Base-by-base conservation (phyloP, 306 rosid species). In the Citrullus colocynthis region DNA sequence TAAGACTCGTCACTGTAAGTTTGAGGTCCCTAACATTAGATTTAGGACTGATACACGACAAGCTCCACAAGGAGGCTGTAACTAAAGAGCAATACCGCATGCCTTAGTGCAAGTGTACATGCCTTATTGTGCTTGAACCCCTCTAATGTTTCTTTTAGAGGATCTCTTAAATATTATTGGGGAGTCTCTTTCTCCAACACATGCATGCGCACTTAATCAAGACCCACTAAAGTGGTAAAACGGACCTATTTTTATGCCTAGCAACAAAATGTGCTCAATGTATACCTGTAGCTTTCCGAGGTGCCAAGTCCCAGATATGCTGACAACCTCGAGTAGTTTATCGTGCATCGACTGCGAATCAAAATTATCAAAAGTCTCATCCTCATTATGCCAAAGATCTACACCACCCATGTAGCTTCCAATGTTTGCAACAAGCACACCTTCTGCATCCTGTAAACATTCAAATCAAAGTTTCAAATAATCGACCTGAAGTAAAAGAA, bases 381-480 rank as follows among this genome's bases (percentile, higher is more conserved):
- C 98, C 83, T 96, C 99, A 79, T 96, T 96, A 85, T 92, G 96
- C 99, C 99, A 96, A 85, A 96, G 86, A 86, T 96, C 99, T 78
- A 96, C 99, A 75, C 99, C 99, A 54, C 99, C 99, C 99, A 96
- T 96, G 90, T 96, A 96, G 88, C 99, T 96, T 85, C 99, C 99
- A 73, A 96, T 96, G 83, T 96, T 96, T 74, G 98, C 97, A 85
- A 96, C 97, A 76, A 96, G 99, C 54, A 96, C 96, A 30, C 99
- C 99, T 87, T 96, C 99, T 20, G 97, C 99, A 80, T 96, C 99
- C 99, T 96, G 86, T 79, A 83, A 81, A 81, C 79, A 7, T 34
- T 11, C 48, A 60, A 60, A 49, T 51, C 61, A 77, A 42, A 60
- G 45, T 11, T 44, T 2, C 42, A 18, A 34, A 52, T 18, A 17